phyloP scores from a whole-genome alignment of 208 protist genomes.

The Leishmania lainsoni region DNA sequence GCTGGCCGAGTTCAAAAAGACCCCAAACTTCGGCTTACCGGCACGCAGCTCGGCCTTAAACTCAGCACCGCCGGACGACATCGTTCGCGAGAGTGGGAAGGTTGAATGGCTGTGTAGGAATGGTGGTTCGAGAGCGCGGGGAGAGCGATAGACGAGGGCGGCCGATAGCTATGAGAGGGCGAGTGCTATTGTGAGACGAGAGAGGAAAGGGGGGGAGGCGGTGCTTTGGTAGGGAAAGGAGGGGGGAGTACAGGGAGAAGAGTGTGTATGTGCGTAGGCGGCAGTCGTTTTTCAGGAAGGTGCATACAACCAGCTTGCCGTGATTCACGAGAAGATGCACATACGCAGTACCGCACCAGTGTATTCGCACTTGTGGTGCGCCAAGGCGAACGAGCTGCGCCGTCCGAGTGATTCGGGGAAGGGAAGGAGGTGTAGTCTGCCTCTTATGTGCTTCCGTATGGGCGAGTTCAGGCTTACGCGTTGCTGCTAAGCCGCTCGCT shows the following conservation, averaged over 20 bases:
- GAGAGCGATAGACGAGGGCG: neutral
- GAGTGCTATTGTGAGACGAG: neutral
- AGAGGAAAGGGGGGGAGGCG: neutral
- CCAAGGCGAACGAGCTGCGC: neutral
- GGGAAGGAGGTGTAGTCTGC: neutral
- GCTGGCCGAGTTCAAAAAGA: conserved; percentile 79
- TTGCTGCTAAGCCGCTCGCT: neutral
- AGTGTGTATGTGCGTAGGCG: neutral
- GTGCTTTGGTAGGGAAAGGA: too few species aligned
- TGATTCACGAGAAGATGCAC: neutral
- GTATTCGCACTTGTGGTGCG: neutral
- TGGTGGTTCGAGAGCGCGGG: conserved; percentile 7
- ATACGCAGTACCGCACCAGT: neutral
- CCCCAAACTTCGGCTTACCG: conserved; percentile 82
- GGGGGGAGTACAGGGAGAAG: neutral
- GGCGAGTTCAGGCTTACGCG: neutral
- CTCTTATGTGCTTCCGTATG: neutral
- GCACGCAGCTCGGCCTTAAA: conserved; percentile 81
- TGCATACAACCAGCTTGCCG: neutral
- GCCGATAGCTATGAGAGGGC: neutral
- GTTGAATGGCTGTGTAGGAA: neutral
- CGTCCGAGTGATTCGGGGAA: neutral
- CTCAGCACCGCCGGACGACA: conserved; percentile 71
- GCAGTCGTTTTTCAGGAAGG: neutral
- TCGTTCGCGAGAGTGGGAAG: conserved; percentile 17